phyloP scores from a whole-genome alignment of 1,139 yeast species.

The Pichia sp. region DNA sequence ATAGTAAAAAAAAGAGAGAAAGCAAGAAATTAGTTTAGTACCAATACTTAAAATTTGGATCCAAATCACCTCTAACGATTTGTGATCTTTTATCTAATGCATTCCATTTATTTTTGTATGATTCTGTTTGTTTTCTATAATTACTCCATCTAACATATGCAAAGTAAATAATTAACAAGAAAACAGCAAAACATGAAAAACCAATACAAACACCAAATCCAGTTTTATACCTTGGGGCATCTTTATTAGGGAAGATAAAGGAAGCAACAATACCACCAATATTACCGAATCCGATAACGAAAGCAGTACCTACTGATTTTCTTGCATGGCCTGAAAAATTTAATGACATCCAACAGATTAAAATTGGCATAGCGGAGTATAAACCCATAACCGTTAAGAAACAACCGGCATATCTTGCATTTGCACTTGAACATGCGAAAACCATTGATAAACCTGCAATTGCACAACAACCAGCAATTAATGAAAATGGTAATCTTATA shows the following conservation, averaged over 20 bases:
- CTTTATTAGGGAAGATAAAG: slow-evolving; percentile 49
- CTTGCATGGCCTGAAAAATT: slow-evolving; percentile 67
- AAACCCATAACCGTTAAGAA: slow-evolving; percentile 63
- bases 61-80: slow-evolving; percentile 55
- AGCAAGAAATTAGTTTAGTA: slow-evolving; percentile 18
- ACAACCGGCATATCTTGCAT: slow-evolving; percentile 64
- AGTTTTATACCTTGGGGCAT: slow-evolving; percentile 52
- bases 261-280: slow-evolving; percentile 77
- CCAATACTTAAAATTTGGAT: slow-evolving; percentile 46
- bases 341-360: slow-evolving; percentile 68
- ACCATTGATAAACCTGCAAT: slow-evolving; percentile 53
- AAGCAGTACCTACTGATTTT: slow-evolving; percentile 68
- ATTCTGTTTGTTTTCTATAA: slow-evolving; percentile 35
- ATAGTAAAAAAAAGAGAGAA: neutral
- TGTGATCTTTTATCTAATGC: slow-evolving; percentile 42
- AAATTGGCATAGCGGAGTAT: slow-evolving; percentile 70
- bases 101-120: slow-evolving; percentile 40
- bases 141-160: slow-evolving; percentile 38
- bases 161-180: slow-evolving; percentile 42
- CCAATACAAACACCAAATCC: slow-evolving; percentile 52
- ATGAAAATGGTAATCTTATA: slow-evolving; percentile 45
- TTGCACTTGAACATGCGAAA: slow-evolving; percentile 31
- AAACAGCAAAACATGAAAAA: slow-evolving; percentile 47
- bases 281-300: slow-evolving; percentile 78
- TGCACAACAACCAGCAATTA: slow-evolving; percentile 39